Base-by-base conservation (phyloP, 169 alveolate species). In the Cyclospora cayetanensis region DNA sequence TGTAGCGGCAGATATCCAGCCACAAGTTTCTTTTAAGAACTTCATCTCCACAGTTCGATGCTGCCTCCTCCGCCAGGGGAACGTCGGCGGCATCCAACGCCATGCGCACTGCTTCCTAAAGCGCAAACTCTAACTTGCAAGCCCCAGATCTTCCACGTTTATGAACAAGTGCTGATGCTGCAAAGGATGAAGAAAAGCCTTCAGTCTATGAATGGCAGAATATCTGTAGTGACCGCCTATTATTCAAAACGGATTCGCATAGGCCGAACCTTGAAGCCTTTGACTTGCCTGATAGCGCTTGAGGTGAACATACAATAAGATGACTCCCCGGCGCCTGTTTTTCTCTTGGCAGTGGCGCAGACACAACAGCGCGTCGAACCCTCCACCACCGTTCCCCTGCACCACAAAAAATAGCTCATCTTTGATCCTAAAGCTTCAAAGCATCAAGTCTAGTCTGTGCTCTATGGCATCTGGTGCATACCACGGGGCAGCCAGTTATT, bases 271-370 rank as follows among this genome's bases (percentile, higher is more conserved):
- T 35, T 4, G 39, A 70, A 37, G 60, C 55, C 55, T 70, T 22
- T 12, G 60, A 22, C 77, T 66, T 70, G 83, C 83, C 83, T 70
- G 83, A 55, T 70, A 70, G 50, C 83, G 50, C 53, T 70, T 70
- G 83, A 70, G 83, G 83, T 70, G 83, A 37, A 70, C 83, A 31
- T 70, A 70, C 83, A 70, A 29, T 55, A 70, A 15, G 29, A 70
- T 35, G 9, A 70, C 83, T 35, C 43, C 7, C 15, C 83, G 42
- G 18, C 83, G 9, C 29, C 53, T 70, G 25, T 27, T 15, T 39
- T 70, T 70, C 55, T 29, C 83, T 70, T 70, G 53, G 83, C 83
- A 70, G 53, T 70, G 83, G 12, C 83, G 83, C 53, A 70, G 27
- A 70, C 53, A 70, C 20, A 70, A 15, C 83, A 70, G 29, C 11